These are phyloP conservation scores for Lentinula lateritia DNA, from an alignment of 768 basidiomycete species.

Conservation along the genomic window DNA sequence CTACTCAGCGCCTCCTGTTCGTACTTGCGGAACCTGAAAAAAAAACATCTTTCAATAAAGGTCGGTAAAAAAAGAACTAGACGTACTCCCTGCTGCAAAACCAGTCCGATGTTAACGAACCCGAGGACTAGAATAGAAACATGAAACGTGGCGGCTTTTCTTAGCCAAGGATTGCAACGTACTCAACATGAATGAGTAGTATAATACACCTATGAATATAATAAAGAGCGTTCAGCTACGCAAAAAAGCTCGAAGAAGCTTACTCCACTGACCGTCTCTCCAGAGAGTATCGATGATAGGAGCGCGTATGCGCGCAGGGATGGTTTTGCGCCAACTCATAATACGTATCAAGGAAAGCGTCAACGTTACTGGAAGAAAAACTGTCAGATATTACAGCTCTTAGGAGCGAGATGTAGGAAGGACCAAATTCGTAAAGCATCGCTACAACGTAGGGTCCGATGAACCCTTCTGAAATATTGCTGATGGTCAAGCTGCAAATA, in stretches of 20 bases:
- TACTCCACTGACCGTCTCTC: conserved; percentile 12
- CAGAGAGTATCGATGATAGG: conserved; percentile 13
- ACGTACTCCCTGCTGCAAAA: conserved; percentile 11
- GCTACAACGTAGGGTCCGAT: conserved; percentile 13
- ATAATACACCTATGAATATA: conserved; percentile 9
- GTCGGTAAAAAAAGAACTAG: not conserved
- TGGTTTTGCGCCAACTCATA: conserved; percentile 11
- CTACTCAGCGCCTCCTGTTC: conserved; percentile 14
- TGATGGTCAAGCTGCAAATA: conserved; percentile 10
- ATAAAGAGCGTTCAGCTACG: not conserved
- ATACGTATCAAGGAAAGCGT: conserved; percentile 13
- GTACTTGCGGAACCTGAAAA: conserved; percentile 11
- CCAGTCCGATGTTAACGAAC: conserved; percentile 14
- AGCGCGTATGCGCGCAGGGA: conserved; percentile 10
- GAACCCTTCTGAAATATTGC: conserved; percentile 9
- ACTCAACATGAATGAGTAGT: conserved; percentile 14
- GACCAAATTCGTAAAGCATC: conserved; percentile 15
- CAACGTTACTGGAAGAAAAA: conserved; percentile 9
- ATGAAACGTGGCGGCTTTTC: not conserved
- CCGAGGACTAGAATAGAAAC: conserved; percentile 8
- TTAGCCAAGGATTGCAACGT: not conserved
- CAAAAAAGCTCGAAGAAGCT: not conserved
- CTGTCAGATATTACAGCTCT: not conserved
- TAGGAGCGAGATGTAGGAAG: not conserved
- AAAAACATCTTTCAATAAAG: not conserved